Percentiles rank a stretch among this genome's conserved stretches.
Conservation (phyloP, 2,329 filamentous ascomycete species). For the Diaporthe amygdali region DNA sequence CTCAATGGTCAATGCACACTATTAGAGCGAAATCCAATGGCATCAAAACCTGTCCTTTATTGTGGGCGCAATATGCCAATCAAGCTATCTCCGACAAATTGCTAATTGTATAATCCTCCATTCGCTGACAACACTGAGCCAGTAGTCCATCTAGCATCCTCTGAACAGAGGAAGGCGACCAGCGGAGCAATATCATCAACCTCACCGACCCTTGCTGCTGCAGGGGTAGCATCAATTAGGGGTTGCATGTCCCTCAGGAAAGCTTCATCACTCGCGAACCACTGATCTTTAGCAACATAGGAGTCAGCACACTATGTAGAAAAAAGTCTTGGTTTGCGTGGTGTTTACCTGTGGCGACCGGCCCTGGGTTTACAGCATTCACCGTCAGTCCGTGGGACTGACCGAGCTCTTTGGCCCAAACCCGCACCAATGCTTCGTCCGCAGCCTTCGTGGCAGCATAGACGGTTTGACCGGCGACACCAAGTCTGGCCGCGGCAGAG, state of each 20-base stretch:
- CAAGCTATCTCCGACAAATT: no score
- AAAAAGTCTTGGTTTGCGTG: no score
- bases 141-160: slow-evolving; percentile 25
- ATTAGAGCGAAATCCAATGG: no score
- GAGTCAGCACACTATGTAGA: no score
- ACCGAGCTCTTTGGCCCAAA: slow-evolving; percentile 64
- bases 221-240: slow-evolving; percentile 47
- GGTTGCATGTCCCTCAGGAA: neutral
- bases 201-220: slow-evolving; percentile 56
- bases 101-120: slow-evolving; percentile 16
- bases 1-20: no score
- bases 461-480: no score
- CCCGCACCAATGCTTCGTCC: slow-evolving; percentile 66
- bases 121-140: slow-evolving; percentile 28
- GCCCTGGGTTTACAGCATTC: slow-evolving; percentile 65
- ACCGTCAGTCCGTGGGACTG: slow-evolving; percentile 55
- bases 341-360: slow-evolving; percentile 48
- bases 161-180: slow-evolving; percentile 27
- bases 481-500: no score
- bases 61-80: no score
- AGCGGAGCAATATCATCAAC: slow-evolving; percentile 39
- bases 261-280: neutral
- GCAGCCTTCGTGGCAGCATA: slow-evolving; percentile 68
- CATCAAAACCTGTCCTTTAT: no score
- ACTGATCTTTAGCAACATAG: slow-evolving; percentile 34